These are phyloP conservation scores for Kandelia obovata DNA, from an alignment of 345 rosid genomes.

Conservation along the genomic window DNA sequence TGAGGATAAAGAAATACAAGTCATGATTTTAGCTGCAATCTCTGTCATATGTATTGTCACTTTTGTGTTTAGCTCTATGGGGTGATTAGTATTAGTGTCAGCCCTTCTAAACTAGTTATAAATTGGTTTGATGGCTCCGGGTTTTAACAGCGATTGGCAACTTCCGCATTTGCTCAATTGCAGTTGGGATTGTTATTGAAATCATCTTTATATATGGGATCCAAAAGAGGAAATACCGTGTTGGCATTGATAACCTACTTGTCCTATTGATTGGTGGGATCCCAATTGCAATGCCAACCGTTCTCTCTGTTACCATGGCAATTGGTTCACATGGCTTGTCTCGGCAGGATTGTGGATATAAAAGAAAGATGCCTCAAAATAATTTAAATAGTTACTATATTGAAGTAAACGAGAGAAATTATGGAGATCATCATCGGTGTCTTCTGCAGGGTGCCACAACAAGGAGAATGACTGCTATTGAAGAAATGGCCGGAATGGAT, in stretches of 20 bases:
- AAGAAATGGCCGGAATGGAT: conserved; percentile 50
- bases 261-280: conserved; percentile 63
- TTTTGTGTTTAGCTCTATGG: neutral
- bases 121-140: conserved; percentile 21
- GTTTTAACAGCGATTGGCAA: conserved; percentile 39
- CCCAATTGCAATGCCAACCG: conserved; percentile 71
- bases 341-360: conserved; percentile 25
- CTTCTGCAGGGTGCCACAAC: conserved; percentile 37
- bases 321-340: conserved; percentile 43
- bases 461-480: conserved; percentile 46
- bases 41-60: neutral
- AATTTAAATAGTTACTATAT: neutral
- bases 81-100: too few species aligned
- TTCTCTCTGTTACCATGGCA: conserved; percentile 52
- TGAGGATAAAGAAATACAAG: neutral
- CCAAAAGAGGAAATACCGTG: conserved; percentile 46
- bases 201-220: conserved; percentile 32
- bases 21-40: neutral
- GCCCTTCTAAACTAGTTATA: neutral
- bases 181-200: conserved; percentile 38
- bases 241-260: conserved; percentile 52
- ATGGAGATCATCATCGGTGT: neutral
- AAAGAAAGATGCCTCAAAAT: neutral
- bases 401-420: neutral
- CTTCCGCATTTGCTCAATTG: conserved; percentile 46